Evolutionary conservation across 768 basidiomycete genomes (phyloP), one percentile per base, ranked within the genome.

Genomic region (Leccinum broughii): DNA sequence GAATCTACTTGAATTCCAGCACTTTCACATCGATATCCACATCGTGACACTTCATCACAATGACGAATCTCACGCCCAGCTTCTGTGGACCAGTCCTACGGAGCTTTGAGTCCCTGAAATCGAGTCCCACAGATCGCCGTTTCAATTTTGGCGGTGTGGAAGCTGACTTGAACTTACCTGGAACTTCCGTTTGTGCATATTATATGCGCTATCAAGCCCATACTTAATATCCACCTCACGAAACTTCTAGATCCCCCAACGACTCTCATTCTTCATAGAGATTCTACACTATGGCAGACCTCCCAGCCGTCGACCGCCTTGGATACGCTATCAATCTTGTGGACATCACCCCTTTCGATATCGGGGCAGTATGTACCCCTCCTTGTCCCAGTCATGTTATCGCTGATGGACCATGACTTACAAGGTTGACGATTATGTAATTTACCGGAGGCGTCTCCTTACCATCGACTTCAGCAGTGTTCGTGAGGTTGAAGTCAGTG

Each of bases 291-390:
- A 41, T 41, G 39, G 17, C 39, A 17, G 39, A 58, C n/a, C 57
- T 58, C 28, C 57, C 57, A 15, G 57, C 57, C 22, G 37, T 58
- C 30, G 59, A 60, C n/a, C 59, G 54, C 32, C 55, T 60, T 51
- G 59, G 59, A 9, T 60, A 60, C 41, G 54, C 55, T 1, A 11
- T 60, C 55, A 56, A 60, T 51, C 54, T 60, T 3, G 17, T 7
- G 7, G 49, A 32, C 11, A 50, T 60, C 30, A 56, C 55, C 37
- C 59, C 59, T 4, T 60, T 60, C 24, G 54, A 60, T 39, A 60
- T 60, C 28, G 55, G 49, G 4, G 48, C 55, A 17, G 59, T 56
- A 48, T n/a, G 58, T 59, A 20, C 7, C 54, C 41, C 11, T 22
- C 39, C 17, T 41, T 41, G 39, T 41, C 39, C 1, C 17, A n/a